Evolutionary conservation across 108 stramenopile species (phyloP).

Genomic region (Bacterosira constricta): DNA sequence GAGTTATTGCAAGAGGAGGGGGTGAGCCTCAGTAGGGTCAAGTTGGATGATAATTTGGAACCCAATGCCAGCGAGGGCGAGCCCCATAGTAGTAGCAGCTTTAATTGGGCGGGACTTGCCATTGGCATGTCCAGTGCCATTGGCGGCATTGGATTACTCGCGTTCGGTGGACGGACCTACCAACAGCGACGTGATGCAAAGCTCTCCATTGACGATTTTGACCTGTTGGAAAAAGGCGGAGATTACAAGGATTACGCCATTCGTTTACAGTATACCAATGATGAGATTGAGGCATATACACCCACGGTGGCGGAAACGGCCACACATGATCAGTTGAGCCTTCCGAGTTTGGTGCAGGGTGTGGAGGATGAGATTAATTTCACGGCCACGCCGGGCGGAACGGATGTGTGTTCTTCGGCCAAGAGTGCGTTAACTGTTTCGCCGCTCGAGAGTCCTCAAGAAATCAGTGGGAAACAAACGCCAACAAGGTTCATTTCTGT

Average conservation of each 20-base stretch:
- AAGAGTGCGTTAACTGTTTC: conserved; percentile 2
- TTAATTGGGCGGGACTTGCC: not conserved
- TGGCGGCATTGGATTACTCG: conserved; percentile 20
- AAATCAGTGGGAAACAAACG: not conserved
- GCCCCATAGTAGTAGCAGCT: too few species aligned
- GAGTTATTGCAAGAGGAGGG: conserved; percentile 33
- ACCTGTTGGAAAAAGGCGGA: conserved; percentile 13
- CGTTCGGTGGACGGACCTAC: not conserved
- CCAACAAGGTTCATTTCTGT: conserved; percentile 39
- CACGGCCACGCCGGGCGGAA: not conserved
- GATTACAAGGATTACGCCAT: conserved; percentile 13
- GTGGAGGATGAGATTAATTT: conserved; percentile 8
- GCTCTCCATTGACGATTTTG: conserved; percentile 1
- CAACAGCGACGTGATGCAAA: not conserved
- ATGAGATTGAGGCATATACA: conserved; percentile 22
- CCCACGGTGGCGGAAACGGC: not conserved
- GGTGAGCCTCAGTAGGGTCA: not conserved
- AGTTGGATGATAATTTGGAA: not conserved
- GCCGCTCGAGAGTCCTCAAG: conserved; percentile 32
- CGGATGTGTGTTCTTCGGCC: conserved; percentile 1
- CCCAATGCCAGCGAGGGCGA: not conserved
- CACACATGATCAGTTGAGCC: conserved; percentile 3
- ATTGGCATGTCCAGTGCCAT: conserved; percentile 8
- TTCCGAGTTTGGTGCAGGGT: conserved; percentile 12
- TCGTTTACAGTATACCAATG: conserved; percentile 18